Conservation (phyloP, 305 asterid genomes). For the Fraxinus ornus region DNA sequence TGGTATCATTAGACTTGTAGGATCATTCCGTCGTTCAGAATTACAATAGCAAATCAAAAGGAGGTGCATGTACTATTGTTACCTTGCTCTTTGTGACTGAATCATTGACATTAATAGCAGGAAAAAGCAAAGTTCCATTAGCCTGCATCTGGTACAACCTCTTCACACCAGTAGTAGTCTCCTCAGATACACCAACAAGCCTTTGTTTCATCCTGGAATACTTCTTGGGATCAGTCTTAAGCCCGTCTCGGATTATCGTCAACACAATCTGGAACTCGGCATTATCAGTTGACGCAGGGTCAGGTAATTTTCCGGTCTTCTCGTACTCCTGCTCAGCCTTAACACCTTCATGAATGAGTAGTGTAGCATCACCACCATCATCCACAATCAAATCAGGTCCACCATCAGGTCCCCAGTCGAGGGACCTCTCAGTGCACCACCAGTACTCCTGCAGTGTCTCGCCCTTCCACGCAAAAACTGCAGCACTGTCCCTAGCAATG, state of each 20-base stretch:
- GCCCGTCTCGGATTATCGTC: slow-evolving; percentile 50
- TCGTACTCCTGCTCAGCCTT: slow-evolving; percentile 65
- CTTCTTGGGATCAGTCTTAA: slow-evolving; percentile 48
- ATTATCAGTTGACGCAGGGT: slow-evolving; percentile 63
- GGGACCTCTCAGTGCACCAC: slow-evolving; percentile 74
- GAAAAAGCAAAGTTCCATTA: slow-evolving; percentile 59
- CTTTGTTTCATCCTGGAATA: slow-evolving; percentile 65
- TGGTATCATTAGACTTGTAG: too few species aligned
- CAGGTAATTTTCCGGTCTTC: slow-evolving; percentile 54
- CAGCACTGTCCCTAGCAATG: slow-evolving; percentile 68
- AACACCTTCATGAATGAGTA: slow-evolving; percentile 68
- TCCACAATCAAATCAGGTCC: slow-evolving; percentile 71
- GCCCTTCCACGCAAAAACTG: slow-evolving; percentile 73
- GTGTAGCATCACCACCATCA: slow-evolving; percentile 65
- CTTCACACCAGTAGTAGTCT: slow-evolving; percentile 76
- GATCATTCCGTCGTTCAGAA: background rate
- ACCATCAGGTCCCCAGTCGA: slow-evolving; percentile 72
- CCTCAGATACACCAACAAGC: slow-evolving; percentile 74
- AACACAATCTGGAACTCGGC: slow-evolving; percentile 64
- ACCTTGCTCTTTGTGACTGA: slow-evolving; percentile 88
- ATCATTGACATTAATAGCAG: slow-evolving; percentile 68
- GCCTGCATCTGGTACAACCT: slow-evolving; percentile 70
- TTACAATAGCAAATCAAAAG: background rate
- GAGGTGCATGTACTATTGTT: background rate
- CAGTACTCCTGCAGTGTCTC: slow-evolving; percentile 66